phyloP scores from a whole-genome alignment of 352 stramenopile genomes.

The Globisporangium acanthophoron region DNA sequence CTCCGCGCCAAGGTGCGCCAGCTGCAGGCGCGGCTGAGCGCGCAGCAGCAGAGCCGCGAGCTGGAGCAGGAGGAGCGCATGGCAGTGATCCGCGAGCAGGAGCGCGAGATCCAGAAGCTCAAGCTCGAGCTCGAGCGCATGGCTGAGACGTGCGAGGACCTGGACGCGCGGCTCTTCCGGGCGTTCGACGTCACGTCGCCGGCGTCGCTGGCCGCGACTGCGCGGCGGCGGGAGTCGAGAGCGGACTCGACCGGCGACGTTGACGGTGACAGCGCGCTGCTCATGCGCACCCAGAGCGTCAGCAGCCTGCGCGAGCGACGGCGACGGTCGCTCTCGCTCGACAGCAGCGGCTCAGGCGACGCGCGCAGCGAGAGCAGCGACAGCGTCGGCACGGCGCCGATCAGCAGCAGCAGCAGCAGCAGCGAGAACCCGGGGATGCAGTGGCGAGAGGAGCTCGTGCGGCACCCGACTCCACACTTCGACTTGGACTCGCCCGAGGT shows the following conservation, averaged over 20 bases:
- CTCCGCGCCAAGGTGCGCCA: slow-evolving; percentile 26
- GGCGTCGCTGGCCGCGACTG: neutral
- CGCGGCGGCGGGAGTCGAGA: neutral
- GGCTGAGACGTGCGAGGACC: slow-evolving; percentile 26
- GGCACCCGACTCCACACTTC: slow-evolving; percentile 69
- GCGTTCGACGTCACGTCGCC: slow-evolving; percentile 6
- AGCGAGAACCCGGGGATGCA: neutral
- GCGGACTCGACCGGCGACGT: neutral
- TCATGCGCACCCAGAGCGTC: neutral
- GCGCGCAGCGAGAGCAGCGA: slow-evolving; percentile 14
- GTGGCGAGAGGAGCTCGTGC: slow-evolving; percentile 63
- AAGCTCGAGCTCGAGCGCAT: slow-evolving; percentile 25
- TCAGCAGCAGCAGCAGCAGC: slow-evolving; percentile 6
- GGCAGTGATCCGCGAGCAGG: slow-evolving; percentile 60
- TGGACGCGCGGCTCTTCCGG: slow-evolving; percentile 16
- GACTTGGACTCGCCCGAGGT: slow-evolving; percentile 70
- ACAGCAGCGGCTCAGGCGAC: slow-evolving; percentile 4
- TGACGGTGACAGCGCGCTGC: neutral
- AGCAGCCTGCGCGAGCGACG: neutral
- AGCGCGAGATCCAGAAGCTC: slow-evolving; percentile 42
- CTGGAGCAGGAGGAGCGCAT: slow-evolving; percentile 47
- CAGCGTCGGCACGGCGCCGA: neutral
- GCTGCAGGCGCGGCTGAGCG: slow-evolving; percentile 32
- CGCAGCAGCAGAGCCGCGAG: slow-evolving; percentile 23
- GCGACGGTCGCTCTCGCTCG: slow-evolving; percentile 1